Percentiles rank a stretch among this genome's conserved stretches.
Evolutionary conservation across 2,329 filamentous ascomycete species (phyloP).

Genomic region (Tympanopsis confertula): DNA sequence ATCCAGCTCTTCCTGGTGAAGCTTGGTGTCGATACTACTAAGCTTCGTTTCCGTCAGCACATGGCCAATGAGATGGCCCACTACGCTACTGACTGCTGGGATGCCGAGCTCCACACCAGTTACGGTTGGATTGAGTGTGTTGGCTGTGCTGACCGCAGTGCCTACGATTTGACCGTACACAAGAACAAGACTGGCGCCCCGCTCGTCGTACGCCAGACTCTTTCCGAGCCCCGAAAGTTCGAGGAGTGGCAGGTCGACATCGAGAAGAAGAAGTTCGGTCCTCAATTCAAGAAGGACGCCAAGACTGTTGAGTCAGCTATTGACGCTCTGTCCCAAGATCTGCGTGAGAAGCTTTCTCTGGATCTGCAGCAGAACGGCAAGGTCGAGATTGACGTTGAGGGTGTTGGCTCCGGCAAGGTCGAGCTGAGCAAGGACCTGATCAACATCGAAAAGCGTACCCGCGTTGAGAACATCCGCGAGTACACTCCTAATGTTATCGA

Average conservation of each 20-base stretch:
- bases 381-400: slow-evolving; percentile 64
- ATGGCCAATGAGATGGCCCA: slow-evolving; percentile 87
- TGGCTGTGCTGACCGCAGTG: slow-evolving; percentile 88
- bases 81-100: slow-evolving; percentile 96
- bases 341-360: slow-evolving; percentile 69
- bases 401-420: slow-evolving; percentile 57
- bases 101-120: slow-evolving; percentile 81
- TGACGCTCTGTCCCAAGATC: slow-evolving; percentile 63
- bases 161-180: slow-evolving; percentile 87
- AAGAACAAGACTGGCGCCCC: slow-evolving; percentile 83
- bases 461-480: slow-evolving; percentile 73
- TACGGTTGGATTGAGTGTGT: slow-evolving; percentile 98
- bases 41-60: slow-evolving; percentile 93
- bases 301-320: slow-evolving; percentile 75
- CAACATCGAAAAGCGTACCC: slow-evolving; percentile 71
- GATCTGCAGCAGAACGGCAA: slow-evolving; percentile 64
- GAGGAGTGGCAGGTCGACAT: slow-evolving; percentile 83
- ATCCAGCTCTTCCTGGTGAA: slow-evolving; percentile 84
- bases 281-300: slow-evolving; percentile 87
- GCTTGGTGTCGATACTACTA: slow-evolving; percentile 75
- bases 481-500: slow-evolving; percentile 95
- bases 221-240: slow-evolving; percentile 65
- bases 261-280: slow-evolving; percentile 92
- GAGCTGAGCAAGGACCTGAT: slow-evolving; percentile 71
- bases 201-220: slow-evolving; percentile 71